Base-by-base conservation (phyloP, 441 rosid genomes). In the Viola pubescens region DNA sequence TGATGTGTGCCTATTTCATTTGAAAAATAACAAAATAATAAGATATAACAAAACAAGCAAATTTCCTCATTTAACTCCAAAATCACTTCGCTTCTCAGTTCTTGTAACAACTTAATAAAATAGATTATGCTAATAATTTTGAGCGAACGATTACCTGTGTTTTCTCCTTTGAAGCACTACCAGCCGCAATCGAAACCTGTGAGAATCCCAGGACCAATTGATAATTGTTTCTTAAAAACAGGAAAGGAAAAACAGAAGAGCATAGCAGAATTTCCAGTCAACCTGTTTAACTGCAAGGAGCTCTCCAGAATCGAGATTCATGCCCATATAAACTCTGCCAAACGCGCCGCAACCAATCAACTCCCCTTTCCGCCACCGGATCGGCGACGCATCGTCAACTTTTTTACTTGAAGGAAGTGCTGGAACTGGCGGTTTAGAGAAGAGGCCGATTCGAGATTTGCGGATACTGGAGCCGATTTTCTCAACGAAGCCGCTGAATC, bases 251-350 rank as follows among this genome's bases (percentile, higher is more conserved):
- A 8, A 60, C 5, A 3, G 19, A 19, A 10, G 37, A 45, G 56
- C 4, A 6, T 7, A 44, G 7, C 0, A 9, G 42, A 1, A 37
- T 34, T 56, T 43, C 39, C 54, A 48, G 13, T 3, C 16, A 8
- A 90, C 98, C 86, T 94, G 97, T 66, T 94, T 94, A 69, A 94
- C 89, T 5, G 98, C 99, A 16, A 94, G 83, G 62, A 94, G 91
- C 81, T 94, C 98, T 63, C 99, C 98, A 54, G 99, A 88, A 72
- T 94, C 98, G 12, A 94, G 97, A 77, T 94, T 94, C 99, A 94
- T 94, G 8, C 99, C 99, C 97, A 94, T 94, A 69, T 91, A 88
- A 57, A 94, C 98, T 62, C 94, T 76, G 9, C 99, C 99, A 64
- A 94, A 94, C 54, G 98, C 98, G 37, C 99, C 99, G 38, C 81